A percentile compares a stretch with the other conserved stretches of the same genome.
These are phyloP conservation scores for Mortierella sp. DNA, from an alignment of 371 early-diverging fungal genomes.

Conservation along the genomic window DNA sequence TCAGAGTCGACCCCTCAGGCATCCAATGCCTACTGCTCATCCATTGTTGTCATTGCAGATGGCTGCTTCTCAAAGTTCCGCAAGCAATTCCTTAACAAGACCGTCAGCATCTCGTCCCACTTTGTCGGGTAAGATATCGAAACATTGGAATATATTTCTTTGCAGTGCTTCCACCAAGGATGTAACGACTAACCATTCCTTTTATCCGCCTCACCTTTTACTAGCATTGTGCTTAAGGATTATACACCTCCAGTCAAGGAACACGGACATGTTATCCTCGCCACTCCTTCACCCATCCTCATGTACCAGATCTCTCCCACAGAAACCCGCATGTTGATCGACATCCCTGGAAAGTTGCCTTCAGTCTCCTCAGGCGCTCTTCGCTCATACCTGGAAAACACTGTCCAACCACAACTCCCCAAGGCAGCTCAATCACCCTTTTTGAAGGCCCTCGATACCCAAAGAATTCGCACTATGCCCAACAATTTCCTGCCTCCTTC, in stretches of 20 bases:
- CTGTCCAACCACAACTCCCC: slow-evolving; percentile 81
- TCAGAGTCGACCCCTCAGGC: slow-evolving; percentile 4
- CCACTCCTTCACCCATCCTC: slow-evolving; percentile 87
- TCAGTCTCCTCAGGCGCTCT: slow-evolving; percentile 34
- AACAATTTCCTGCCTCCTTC: slow-evolving; percentile 89
- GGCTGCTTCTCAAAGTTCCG: slow-evolving; percentile 97
- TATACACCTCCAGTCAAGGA: slow-evolving; percentile 84
- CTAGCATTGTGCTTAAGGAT: slow-evolving; percentile 71
- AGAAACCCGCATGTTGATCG: slow-evolving; percentile 93
- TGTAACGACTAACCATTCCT: background rate
- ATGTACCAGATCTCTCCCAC: slow-evolving; percentile 92
- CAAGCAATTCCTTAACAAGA: slow-evolving; percentile 70
- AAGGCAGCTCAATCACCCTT: slow-evolving; percentile 72
- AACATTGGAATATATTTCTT: background rate
- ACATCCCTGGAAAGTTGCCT: slow-evolving; percentile 92
- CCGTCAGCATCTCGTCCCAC: slow-evolving; percentile 72
- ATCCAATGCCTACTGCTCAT: slow-evolving; percentile 60
- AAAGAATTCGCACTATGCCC: slow-evolving; percentile 89
- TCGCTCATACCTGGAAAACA: slow-evolving; percentile 66
- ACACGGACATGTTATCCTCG: slow-evolving; percentile 93
- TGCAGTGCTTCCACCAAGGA: no score
- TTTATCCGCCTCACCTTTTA: background rate
- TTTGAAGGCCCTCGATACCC: slow-evolving; percentile 75
- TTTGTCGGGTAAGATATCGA: slow-evolving; percentile 81
- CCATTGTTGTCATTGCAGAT: slow-evolving; percentile 91